Evolutionary conservation across 805 yeast species (phyloP), one percentile per base, ranked within the genome.

Genomic region (Wickerhamomyces strasburgensis): DNA sequence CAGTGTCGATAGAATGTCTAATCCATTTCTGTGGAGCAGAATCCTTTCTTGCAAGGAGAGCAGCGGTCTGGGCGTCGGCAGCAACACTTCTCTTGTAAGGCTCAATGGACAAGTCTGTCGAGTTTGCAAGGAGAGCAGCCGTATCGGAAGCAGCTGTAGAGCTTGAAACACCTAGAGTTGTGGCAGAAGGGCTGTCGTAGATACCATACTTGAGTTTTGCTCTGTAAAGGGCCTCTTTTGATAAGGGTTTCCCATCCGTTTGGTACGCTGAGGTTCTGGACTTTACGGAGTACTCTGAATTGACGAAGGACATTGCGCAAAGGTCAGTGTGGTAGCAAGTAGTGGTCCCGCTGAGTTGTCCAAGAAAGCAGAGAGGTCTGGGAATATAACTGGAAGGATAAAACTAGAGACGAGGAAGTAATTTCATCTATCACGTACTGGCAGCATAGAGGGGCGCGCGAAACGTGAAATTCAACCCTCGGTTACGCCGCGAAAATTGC

Each of bases 41-140:
- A 46, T 63, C 68, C n/a, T 60, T 58, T 46, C 61, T 68, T 6
- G 73, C 73, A 42, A 64, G 54, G 7, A 68, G 51, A 3, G 87
- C 86, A 34, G 86, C 86, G 17, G 72, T 70, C 27, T 81, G 84
- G 13, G 85, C 85, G 36, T 76, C 85, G 6, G 80, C 68, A 14
- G 79, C 72, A 11, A 71, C 57, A 25, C 60, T 62, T 38, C 89
- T 64, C 57, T 76, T 80, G 57, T 81, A 83, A 11, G 86, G 78
- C 43, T 72, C 73, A 27, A 81, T 74, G 3, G 78, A 69, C 31
- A 79, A 66, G 56, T 78, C 84, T 3, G 83, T 62, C 10, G 78
- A 73, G 6, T 84, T 74, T 2, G 93, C 94, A 43, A 82, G 65
- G 37, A 81, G 63, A 1, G 93, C 93, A 33, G 94, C 90, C 5